phyloP scores from a whole-genome alignment of 106 monocot species.

The Hemerocallis citrina region DNA sequence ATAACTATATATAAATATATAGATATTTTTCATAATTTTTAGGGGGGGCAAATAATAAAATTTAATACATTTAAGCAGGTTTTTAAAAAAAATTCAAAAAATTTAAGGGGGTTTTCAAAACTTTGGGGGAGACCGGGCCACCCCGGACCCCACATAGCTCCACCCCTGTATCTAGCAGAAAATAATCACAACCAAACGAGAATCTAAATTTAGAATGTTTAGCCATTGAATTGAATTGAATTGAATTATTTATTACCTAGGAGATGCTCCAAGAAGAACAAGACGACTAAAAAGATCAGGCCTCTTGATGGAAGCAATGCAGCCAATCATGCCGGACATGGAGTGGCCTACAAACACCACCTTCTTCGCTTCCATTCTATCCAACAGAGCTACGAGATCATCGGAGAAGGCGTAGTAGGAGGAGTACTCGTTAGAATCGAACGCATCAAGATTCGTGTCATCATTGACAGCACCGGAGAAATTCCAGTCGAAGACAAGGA shows the following conservation, averaged over 20 bases:
- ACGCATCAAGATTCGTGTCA: not conserved
- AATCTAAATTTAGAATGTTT: no score
- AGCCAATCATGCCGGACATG: slow-evolving; percentile 60
- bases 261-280: slow-evolving; percentile 45
- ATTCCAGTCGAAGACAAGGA: slow-evolving; percentile 52
- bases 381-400: slow-evolving; percentile 31
- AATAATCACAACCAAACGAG: no score
- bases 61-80: no score
- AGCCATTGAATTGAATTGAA: no score
- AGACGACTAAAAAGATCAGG: slow-evolving; percentile 48
- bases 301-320: slow-evolving; percentile 39
- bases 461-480: slow-evolving; percentile 20
- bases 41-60: no score
- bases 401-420: slow-evolving; percentile 30
- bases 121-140: no score
- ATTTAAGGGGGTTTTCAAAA: no score
- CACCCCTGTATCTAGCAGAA: no score
- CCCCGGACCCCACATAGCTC: no score
- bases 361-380: slow-evolving; percentile 11
- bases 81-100: no score
- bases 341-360: slow-evolving; percentile 49
- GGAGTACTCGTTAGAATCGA: not conserved
- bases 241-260: slow-evolving; percentile 14
- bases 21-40: no score
- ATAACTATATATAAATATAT: no score